Evolutionary conservation across 2,329 filamentous ascomycete species (phyloP), one percentile per base, ranked within the genome.

Genomic region (Xylogone sp.): DNA sequence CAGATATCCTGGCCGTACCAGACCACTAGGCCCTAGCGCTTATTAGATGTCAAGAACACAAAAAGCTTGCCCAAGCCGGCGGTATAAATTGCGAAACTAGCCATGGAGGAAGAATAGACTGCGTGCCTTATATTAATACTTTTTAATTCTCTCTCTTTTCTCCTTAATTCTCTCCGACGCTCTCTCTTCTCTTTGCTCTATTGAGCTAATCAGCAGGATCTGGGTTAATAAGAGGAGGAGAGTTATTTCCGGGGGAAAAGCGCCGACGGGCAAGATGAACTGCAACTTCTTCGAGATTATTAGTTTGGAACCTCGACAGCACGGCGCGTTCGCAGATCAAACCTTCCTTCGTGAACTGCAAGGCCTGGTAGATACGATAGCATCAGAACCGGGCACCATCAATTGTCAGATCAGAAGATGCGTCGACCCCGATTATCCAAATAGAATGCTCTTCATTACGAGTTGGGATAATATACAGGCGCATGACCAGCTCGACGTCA

Each of bases 401-500:
- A 24, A 13, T 19, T 34, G 34, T 18, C 21, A 45, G 13, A 24
- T 50, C 29, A 21, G 49, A 16, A 34, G 42, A 27, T 39, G 8
- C 34, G n/a, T 39, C n/a, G 21, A 13, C n/a, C 20, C 31, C 4
- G 21, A n/a, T 4, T 20, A 50, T n/a, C 34, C 49, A 18, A 19
- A 46, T 2, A 21, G 21, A 19, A 18, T 50, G 2, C 24, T 46
- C 12, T 50, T 46, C 21, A 21, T 42, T 22, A 21, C 39, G 10
- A 18, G 42, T 21, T 50, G 49, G 49, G 43, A 45, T n/a, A 39
- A 21, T 10, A 42, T 45, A 19, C 27, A 29, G 1, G 49, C 45
- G 18, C 49, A 50, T 21, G 49, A 50, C 22, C 24, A 50, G 10
- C 21, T 50, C 6, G 49, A 50, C 20, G n/a, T 50, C n/a, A 27